Evolutionary conservation across 2,329 filamentous ascomycete species (phyloP).

Genomic region (Clarireedia homoeocarpa): DNA sequence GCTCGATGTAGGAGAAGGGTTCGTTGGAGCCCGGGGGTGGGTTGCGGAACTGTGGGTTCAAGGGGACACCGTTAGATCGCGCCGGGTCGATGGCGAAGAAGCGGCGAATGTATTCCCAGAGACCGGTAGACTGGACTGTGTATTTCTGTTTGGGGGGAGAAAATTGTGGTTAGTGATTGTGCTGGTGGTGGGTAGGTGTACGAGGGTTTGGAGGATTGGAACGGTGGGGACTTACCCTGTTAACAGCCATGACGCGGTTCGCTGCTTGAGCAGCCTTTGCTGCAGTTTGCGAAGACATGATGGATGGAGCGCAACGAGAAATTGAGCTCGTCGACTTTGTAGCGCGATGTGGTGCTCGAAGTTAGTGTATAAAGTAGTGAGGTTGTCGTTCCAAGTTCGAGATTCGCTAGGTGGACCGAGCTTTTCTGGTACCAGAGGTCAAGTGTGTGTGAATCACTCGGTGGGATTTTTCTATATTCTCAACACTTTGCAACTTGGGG

Average conservation of each 20-base stretch:
- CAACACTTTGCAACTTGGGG: too few relatives aligned
- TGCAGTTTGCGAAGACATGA: constrained; percentile 41
- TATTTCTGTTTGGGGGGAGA: constrained; percentile 65
- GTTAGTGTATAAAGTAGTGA: background rate
- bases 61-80: constrained; percentile 82
- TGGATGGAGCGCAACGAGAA: constrained; percentile 15
- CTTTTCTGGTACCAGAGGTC: background rate
- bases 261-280: constrained; percentile 52
- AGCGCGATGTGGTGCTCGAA: background rate
- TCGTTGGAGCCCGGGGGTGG: constrained; percentile 70
- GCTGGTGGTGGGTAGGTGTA: background rate
- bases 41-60: constrained; percentile 89
- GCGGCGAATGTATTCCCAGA: constrained; percentile 80
- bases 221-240: constrained; percentile 42
- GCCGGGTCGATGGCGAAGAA: constrained; percentile 74
- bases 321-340: constrained; percentile 20
- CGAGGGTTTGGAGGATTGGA: background rate
- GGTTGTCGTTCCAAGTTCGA: background rate
- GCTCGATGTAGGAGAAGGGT: constrained; percentile 68
- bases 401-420: background rate
- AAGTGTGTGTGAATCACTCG: too few relatives aligned
- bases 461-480: too few relatives aligned
- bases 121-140: constrained; percentile 78
- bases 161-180: constrained; percentile 19
- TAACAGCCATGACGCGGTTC: constrained; percentile 46